A percentile compares a stretch with the other conserved stretches of the same genome.
Conservation (phyloP, 108 stramenopile species). For the Pseudonitzschia multiseries region DNA sequence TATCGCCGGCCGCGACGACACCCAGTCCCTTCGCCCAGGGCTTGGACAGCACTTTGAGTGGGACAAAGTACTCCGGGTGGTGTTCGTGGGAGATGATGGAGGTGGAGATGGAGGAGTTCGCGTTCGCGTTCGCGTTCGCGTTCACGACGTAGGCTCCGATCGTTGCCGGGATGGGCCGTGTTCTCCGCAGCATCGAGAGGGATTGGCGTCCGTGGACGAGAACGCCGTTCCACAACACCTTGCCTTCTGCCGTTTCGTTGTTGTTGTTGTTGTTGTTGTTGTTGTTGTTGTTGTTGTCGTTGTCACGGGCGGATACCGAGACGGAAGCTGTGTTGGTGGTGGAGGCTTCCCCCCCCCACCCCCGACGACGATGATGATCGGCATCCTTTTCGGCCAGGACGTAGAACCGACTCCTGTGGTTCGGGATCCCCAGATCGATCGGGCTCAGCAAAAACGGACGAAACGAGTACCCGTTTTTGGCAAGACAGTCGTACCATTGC, state of each 20-base stretch:
- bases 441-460: constrained; percentile 39
- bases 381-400: constrained; percentile 34
- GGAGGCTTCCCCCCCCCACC: too few species aligned
- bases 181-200: too few species aligned
- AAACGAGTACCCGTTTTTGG: constrained; percentile 26
- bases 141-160: constrained; percentile 16
- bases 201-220: neutral
- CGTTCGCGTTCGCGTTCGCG: too few species aligned
- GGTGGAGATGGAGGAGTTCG: too few species aligned
- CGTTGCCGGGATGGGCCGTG: neutral
- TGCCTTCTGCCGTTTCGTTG: too few species aligned
- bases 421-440: constrained; percentile 46
- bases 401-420: constrained; percentile 52
- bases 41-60: constrained; percentile 25
- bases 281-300: neutral
- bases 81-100: neutral
- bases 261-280: too few species aligned
- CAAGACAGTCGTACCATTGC: constrained; percentile 32
- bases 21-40: constrained; percentile 40
- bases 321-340: too few species aligned
- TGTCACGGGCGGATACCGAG: neutral
- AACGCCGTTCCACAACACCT: too few species aligned
- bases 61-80: constrained; percentile 18
- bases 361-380: too few species aligned
- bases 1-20: constrained; percentile 29